Evolutionary conservation across 345 rosid genomes (phyloP), one percentile per base, ranked within the genome.

Genomic region (Erysimum cheiranthoides): DNA sequence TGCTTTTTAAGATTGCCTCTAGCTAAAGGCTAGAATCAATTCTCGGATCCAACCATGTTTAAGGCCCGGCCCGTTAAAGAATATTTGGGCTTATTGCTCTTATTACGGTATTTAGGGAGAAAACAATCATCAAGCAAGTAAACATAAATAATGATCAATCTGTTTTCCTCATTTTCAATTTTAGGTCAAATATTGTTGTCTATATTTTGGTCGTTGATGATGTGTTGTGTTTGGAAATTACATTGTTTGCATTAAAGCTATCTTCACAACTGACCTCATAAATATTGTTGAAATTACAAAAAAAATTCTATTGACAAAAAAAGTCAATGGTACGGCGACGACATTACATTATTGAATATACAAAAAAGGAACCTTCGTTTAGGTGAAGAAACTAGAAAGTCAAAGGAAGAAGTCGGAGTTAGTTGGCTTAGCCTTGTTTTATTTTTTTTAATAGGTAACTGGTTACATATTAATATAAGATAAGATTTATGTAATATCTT

Each of bases 11-110:
- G 53, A 50, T 75, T 39, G 62, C 79, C 68, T 60, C 54, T 38
- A 28, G 10, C 5, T 39, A 17, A 67, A 68, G 74, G 14, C 45
- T 50, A 31, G 79, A 68, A 75, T 75, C 34, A 31, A 34, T 58
- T 27, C 7, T 28, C 27, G 0, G 25, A 38, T 52, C 38, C 71
- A 13, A 52, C 7, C 7, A 8, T 50, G 36, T 16, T 51, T 13
- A 36, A 12, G 57, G 31, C 17, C 9, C 5, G 34, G 42, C 59
- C 11, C 32, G 13, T 50, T 36, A 8, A 51, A 17, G 16, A n/a
- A 39, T 11, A 10, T 42, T 42, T 11, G 64, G 31, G 13, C 40
- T 40, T 18, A 0, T n/a, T 39, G 7, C 27, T 34, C 1, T 12
- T 0, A 47, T 2, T 5, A 42, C 38, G 1, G 8, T 45, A 1